Conservation (phyloP, 1,139 yeast genomes). For the Groenewaldozyma auringiensis region DNA sequence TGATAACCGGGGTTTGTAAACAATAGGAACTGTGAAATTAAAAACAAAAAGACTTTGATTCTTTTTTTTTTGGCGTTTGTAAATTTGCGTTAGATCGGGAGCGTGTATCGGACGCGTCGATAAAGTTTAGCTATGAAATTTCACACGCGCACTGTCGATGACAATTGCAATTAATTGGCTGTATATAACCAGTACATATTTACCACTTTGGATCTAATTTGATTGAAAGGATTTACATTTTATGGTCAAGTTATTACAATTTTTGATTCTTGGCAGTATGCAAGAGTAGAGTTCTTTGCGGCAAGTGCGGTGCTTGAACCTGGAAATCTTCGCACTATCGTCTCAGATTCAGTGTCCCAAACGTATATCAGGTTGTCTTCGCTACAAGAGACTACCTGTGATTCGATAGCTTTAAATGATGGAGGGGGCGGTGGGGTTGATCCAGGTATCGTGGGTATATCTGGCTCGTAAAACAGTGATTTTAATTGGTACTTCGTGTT, state of each 20-base stretch:
- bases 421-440: background rate
- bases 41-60: too few species aligned
- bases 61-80: too few species aligned
- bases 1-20: too few species aligned
- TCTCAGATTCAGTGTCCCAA: conserved; percentile 78
- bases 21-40: too few species aligned
- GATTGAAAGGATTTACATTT: too few species aligned
- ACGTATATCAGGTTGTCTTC: conserved; percentile 84
- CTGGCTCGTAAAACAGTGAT: conserved; percentile 16
- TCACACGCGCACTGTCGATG: too few species aligned
- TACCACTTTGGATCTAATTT: too few species aligned
- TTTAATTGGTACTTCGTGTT: conserved; percentile 24
- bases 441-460: background rate
- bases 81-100: too few species aligned
- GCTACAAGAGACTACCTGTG: conserved; percentile 67
- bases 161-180: too few species aligned
- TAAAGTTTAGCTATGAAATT: too few species aligned
- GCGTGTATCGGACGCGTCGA: too few species aligned
- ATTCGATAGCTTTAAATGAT: conserved; percentile 40
- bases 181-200: too few species aligned
- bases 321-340: conserved; percentile 9
- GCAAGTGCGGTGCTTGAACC: background rate
- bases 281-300: background rate
- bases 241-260: background rate
- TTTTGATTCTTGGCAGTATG: background rate